Percentiles rank a stretch among this genome's conserved stretches.
These are phyloP conservation scores for Fusarium ramigenum DNA, from an alignment of 2,329 filamentous ascomycete species.

Conservation along the genomic window DNA sequence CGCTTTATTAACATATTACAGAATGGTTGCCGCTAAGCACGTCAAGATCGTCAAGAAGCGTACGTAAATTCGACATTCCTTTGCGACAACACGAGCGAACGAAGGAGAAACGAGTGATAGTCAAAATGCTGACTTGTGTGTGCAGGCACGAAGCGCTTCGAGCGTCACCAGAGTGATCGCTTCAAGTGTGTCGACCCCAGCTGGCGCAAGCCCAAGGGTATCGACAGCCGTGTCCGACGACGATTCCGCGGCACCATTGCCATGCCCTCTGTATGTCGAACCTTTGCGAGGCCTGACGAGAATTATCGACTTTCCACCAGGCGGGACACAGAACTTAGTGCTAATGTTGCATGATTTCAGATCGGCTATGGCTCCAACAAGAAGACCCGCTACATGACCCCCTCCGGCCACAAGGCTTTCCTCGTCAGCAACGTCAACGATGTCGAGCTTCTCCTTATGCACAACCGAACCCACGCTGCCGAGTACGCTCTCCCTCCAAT, in stretches of 20 bases:
- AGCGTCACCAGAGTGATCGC: conserved; percentile 95
- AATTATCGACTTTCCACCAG: conserved; percentile 1
- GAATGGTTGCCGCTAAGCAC: conserved; percentile 99
- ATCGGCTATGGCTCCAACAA: conserved; percentile 99
- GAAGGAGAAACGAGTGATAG: not conserved
- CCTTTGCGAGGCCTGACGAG: not conserved
- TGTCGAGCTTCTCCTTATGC: conserved; percentile 98
- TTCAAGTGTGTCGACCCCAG: conserved; percentile 90
- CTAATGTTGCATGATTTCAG: conserved; percentile 58
- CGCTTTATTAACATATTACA: conserved; percentile 45
- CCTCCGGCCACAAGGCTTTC: conserved; percentile 99
- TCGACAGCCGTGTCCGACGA: conserved; percentile 97
- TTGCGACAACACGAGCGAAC: not conserved
- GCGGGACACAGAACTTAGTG: not conserved
- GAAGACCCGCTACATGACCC: conserved; percentile 99
- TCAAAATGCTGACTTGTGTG: conserved; percentile 51
- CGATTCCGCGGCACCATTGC: conserved; percentile 94
- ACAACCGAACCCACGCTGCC: conserved; percentile 98
- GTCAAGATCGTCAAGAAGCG: conserved; percentile 99
- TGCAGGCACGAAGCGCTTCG: conserved; percentile 90
- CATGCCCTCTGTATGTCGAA: conserved; percentile 92
- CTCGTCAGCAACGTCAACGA: conserved; percentile 97
- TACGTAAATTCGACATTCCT: conserved; percentile 66
- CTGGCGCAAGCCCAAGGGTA: conserved; percentile 99
- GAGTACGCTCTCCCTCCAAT: conserved; percentile 73